phyloP scores from a whole-genome alignment of 768 basidiomycete species.

The Leccinum subtestaceum region DNA sequence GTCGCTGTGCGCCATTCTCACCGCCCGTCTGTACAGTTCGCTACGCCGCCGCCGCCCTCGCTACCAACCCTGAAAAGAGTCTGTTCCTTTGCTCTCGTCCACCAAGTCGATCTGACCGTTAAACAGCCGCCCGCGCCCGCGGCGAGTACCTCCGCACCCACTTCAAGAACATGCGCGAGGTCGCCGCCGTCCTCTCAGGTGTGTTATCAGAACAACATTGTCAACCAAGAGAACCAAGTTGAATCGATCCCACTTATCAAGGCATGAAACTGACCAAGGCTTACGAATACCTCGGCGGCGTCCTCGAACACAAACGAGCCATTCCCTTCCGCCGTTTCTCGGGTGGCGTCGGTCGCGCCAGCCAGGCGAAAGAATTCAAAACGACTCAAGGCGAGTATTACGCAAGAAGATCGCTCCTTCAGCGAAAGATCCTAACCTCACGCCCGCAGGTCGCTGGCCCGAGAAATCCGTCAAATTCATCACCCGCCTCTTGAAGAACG shows the following conservation, averaged over 20 bases:
- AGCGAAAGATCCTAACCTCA: not conserved
- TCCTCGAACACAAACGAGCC: slow-evolving; percentile 93
- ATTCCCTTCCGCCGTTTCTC: slow-evolving; percentile 96
- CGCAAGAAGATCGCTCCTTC: not conserved
- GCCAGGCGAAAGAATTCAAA: slow-evolving; percentile 96
- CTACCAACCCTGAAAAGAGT: slow-evolving; percentile 96
- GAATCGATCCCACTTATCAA: slow-evolving; percentile 28
- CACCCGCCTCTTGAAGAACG: slow-evolving; percentile 93
- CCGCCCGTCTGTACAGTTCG: slow-evolving; percentile 57
- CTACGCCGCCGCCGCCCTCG: slow-evolving; percentile 86
- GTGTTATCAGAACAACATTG: slow-evolving; percentile 22
- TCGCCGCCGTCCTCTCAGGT: slow-evolving; percentile 92
- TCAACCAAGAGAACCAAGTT: slow-evolving; percentile 5
- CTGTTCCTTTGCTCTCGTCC: slow-evolving; percentile 29
- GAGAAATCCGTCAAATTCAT: slow-evolving; percentile 98
- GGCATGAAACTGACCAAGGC: slow-evolving; percentile 94
- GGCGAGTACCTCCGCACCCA: slow-evolving; percentile 98
- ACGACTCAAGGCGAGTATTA: slow-evolving; percentile 81
- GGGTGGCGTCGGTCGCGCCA: slow-evolving; percentile 92
- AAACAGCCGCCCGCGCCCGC: slow-evolving; percentile 81
- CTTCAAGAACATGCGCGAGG: slow-evolving; percentile 99
- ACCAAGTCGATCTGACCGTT: slow-evolving; percentile 9
- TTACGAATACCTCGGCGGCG: slow-evolving; percentile 89
- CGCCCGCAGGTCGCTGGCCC: slow-evolving; percentile 90
- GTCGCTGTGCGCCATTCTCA: slow-evolving; percentile 13